Percentiles rank a stretch among this genome's conserved stretches.
phyloP scores from a whole-genome alignment of 2,329 filamentous ascomycete genomes.

The Beauveria medogensis region DNA sequence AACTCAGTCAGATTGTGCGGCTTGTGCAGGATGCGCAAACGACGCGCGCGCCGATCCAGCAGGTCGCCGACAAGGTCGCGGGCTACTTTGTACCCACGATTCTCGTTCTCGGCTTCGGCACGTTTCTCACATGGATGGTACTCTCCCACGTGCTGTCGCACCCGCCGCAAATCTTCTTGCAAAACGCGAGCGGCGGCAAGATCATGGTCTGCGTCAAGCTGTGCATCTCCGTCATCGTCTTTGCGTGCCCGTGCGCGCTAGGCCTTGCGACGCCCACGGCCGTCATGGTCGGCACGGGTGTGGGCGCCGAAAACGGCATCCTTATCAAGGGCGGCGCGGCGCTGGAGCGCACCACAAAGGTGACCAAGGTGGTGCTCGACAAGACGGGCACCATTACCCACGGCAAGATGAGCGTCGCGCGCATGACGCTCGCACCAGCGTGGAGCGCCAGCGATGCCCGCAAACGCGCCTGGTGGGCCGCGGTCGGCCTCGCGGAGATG shows the following conservation, averaged over 20 bases:
- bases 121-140: conserved; percentile 90
- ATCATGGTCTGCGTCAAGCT: conserved; percentile 96
- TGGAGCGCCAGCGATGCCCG: conserved; percentile 66
- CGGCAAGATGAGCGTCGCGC: conserved; percentile 89
- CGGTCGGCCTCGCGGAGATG: conserved; percentile 91
- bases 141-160: conserved; percentile 76
- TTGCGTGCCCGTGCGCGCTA: conserved; percentile 95
- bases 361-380: conserved; percentile 85
- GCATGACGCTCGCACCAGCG: conserved; percentile 52
- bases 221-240: conserved; percentile 97
- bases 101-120: conserved; percentile 71
- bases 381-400: conserved; percentile 94
- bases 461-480: conserved; percentile 83
- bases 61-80: conserved; percentile 81
- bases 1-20: conserved; percentile 95
- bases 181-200: conserved; percentile 75
- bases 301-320: conserved; percentile 91
- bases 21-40: conserved; percentile 98
- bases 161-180: conserved; percentile 82
- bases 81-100: conserved; percentile 93
- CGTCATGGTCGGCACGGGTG: conserved; percentile 97
- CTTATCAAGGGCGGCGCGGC: conserved; percentile 95
- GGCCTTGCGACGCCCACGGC: conserved; percentile 92
- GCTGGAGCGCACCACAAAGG: conserved; percentile 80
- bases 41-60: conserved; percentile 86